Percentiles rank a stretch among this genome's conserved stretches.
Evolutionary conservation across 75 land plant species (phyloP).

Genomic region (Larix kaempferi): DNA sequence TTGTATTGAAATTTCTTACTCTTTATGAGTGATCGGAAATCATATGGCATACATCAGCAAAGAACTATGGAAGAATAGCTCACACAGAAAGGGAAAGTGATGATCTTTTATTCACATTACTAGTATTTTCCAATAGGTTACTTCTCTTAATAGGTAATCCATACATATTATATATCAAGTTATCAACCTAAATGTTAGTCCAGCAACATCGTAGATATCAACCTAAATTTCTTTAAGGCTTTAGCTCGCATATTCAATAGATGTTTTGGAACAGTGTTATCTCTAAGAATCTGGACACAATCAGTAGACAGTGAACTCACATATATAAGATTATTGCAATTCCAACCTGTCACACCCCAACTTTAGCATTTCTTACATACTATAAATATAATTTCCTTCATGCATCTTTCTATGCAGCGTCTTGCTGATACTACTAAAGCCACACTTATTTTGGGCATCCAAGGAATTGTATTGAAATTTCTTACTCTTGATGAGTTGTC

Average conservation of each 20-base stretch:
- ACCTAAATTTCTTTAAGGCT: slow-evolving; percentile 56
- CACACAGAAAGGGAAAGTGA: neutral
- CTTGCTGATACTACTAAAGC: neutral
- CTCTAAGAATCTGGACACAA: slow-evolving; percentile 58
- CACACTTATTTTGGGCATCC: neutral
- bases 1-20: neutral
- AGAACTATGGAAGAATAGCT: neutral
- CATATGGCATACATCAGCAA: neutral
- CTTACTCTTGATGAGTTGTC: neutral
- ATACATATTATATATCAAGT: neutral
- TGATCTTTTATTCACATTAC: neutral
- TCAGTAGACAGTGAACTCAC: neutral
- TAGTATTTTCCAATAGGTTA: neutral
- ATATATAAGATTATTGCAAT: neutral
- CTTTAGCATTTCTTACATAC: neutral
- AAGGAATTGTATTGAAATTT: neutral
- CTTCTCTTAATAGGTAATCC: neutral
- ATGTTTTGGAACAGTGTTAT: slow-evolving; percentile 50
- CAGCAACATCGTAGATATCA: neutral
- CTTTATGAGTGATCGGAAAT: neutral
- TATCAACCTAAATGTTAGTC: neutral
- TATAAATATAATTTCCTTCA: neutral
- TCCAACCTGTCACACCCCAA: neutral
- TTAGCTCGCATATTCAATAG: slow-evolving; percentile 51
- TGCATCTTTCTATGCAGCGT: neutral